Evolutionary conservation across 164 flowering plant genomes (phyloP), one percentile per base, ranked within the genome.

Genomic region (Piper longum): DNA sequence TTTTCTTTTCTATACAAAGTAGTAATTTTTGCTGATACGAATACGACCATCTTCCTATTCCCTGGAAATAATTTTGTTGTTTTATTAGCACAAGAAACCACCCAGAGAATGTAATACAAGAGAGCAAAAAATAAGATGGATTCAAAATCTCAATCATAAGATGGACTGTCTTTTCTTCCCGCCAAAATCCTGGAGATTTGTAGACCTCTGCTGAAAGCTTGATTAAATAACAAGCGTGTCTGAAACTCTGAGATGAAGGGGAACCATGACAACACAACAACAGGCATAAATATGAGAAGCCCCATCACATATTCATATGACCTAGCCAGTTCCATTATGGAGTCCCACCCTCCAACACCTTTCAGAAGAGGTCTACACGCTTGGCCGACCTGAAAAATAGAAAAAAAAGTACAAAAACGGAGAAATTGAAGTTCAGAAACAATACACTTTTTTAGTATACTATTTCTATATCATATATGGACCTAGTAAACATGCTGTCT

Each of bases 181-280:
- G 96, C 76, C 60, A 90, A 85, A 80, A 90, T 93, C 95, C 83
- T 88, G 8, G 98, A 93, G 71, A 93, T 93, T 77, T 93, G 98
- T 36, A 93, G 91, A 61, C 98, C 98, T 78, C 97, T 81, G 64
- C 98, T 90, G 70, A 93, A 93, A 13, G 97, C 96, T 72, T 90
- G 97, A 67, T 93, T 93, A 76, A 93, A 93, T 69, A 93, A 89
- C 65, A 93, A 68, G 14, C 96, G 83, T 0, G 97, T 84, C 70
- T 93, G 98, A 75, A 93, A 88, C 69, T 90, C 97, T 0, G 96
- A 82, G 1, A 93, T 85, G 26, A 93, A 90, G 1, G 95, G 95
- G 74, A 93, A 93, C 98, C 97, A 93, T 43, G 98, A 86, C 13
- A 90, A 59, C 48, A 93, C 70, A 17, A 82, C 97, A 17, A 84